Conservation (phyloP, 2,329 filamentous ascomycete genomes). For the Drechslerella stenobrocha region DNA sequence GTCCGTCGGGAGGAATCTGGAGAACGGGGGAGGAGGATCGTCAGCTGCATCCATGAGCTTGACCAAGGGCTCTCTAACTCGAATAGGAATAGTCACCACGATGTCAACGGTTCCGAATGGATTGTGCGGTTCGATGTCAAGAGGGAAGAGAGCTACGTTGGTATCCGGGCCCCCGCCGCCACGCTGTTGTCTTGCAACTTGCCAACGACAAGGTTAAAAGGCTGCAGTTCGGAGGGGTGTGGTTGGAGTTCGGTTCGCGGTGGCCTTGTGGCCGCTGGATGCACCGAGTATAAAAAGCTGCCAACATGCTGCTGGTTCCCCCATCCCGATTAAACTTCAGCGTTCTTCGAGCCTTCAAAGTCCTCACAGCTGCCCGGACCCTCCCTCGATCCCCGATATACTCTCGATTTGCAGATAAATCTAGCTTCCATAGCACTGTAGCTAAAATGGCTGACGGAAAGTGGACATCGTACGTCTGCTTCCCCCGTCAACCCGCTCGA, state of each 20-base stretch:
- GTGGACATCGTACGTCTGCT: constrained; percentile 43
- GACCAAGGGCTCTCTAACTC: constrained; percentile 25
- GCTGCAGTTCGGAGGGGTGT: constrained; percentile 16
- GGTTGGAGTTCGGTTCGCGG: constrained; percentile 17
- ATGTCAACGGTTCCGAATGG: constrained; percentile 13
- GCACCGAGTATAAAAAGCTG: constrained; percentile 44
- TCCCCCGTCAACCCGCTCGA: background rate
- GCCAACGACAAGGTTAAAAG: constrained; percentile 19
- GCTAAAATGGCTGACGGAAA: constrained; percentile 48
- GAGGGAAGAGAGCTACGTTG: constrained; percentile 25
- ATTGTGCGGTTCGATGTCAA: constrained; percentile 41
- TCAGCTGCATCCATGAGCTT: constrained; percentile 20
- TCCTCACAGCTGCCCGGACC: constrained; percentile 17
- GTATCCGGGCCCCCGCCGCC: constrained; percentile 15
- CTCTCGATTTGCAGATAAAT: constrained; percentile 14
- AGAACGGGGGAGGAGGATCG: background rate
- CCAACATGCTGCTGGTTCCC: constrained; percentile 41
- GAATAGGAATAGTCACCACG: constrained; percentile 20
- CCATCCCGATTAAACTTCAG: constrained; percentile 46
- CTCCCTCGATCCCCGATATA: constrained; percentile 19
- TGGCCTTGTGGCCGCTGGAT: constrained; percentile 16
- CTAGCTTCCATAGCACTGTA: constrained; percentile 20
- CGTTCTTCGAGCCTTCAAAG: constrained; percentile 44
- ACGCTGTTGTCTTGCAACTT: constrained; percentile 13
- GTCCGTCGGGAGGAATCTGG: too few relatives aligned